Evolutionary conservation across 306 rosid genomes (phyloP), one percentile per base, ranked within the genome.

Genomic region (Fragaria iinumae): DNA sequence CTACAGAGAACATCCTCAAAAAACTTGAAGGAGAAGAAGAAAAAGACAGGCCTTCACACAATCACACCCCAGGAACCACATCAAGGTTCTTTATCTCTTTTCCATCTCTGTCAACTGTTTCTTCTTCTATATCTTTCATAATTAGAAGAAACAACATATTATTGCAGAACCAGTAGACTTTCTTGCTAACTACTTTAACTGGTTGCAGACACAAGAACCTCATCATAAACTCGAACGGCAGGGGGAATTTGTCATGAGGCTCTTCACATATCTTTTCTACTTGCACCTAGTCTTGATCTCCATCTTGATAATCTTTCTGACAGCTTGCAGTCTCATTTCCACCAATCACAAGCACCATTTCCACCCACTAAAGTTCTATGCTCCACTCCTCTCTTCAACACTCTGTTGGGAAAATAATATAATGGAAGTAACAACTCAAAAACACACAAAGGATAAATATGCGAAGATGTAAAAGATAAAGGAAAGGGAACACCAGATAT

Each of bases 301-400:
- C 76, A 83, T 88, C 76, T 85, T 88, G 48, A 73, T 73, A 29
- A 72, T 88, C 72, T 78, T 80, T 68, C 80, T 89, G 21, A 63
- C 82, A 60, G 67, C 73, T 75, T 84, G 66, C 48, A 91, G 89
- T 59, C 86, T 86, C 29, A 68, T 29, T 64, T 70, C 1, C 38
- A 76, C 78, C 4, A 38, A 87, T 79, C 63, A n/a, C 60, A 75
- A 73, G n/a, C 90, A 79, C 82, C 88, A 82, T 65, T 89, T 93
- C 72, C 90, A 69, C 65, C 90, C 91, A 6, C 1, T 29, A 34
- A 75, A 88, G 4, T 90, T 92, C 93, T 90, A 86, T 44, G 87
- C 89, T 62, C 97, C 90, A 32, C 56, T 89, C 76, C 84, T 85
- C 36, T 73, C 87, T 70, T 83, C 96, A 27, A 83, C 75, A 17